phyloP scores from a whole-genome alignment of 2,329 filamentous ascomycete species.

The Knufia petricola region DNA sequence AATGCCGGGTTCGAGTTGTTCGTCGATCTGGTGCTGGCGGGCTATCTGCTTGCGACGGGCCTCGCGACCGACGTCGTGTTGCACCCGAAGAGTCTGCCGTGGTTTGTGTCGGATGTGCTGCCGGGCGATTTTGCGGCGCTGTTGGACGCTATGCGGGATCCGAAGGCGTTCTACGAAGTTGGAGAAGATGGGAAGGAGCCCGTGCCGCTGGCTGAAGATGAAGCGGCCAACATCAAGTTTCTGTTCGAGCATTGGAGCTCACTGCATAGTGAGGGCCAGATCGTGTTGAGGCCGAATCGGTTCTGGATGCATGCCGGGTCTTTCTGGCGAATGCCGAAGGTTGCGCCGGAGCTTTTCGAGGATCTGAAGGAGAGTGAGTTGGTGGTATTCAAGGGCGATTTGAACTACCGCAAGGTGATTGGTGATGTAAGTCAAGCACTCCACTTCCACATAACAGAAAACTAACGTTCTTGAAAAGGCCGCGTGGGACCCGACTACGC shows the following conservation, averaged over 20 bases:
- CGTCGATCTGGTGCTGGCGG: slow-evolving; percentile 84
- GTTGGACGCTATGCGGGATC: slow-evolving; percentile 66
- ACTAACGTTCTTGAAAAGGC: slow-evolving; percentile 42
- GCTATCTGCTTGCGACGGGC: slow-evolving; percentile 74
- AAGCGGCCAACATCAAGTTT: slow-evolving; percentile 59
- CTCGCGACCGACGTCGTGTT: slow-evolving; percentile 81
- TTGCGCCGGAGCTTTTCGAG: slow-evolving; percentile 57
- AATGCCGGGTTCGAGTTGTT: slow-evolving; percentile 97
- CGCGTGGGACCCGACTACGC: slow-evolving; percentile 76
- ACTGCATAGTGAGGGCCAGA: slow-evolving; percentile 72
- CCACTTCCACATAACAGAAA: too few relatives aligned
- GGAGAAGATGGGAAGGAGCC: slow-evolving; percentile 54
- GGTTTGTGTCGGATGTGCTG: slow-evolving; percentile 95
- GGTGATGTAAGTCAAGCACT: slow-evolving; percentile 65
- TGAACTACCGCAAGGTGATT: slow-evolving; percentile 91
- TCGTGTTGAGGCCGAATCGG: slow-evolving; percentile 70
- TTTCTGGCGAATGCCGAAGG: slow-evolving; percentile 74
- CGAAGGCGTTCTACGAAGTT: slow-evolving; percentile 68
- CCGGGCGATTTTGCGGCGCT: slow-evolving; percentile 78
- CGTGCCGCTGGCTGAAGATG: slow-evolving; percentile 54
- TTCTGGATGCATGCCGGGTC: slow-evolving; percentile 88
- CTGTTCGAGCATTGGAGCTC: slow-evolving; percentile 73
- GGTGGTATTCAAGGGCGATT: slow-evolving; percentile 91
- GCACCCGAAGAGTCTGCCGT: slow-evolving; percentile 89
- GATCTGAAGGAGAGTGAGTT: slow-evolving; percentile 77